Evolutionary conservation across 306 rosid species (phyloP), one percentile per base, ranked within the genome.

Genomic region (Inga laurina): DNA sequence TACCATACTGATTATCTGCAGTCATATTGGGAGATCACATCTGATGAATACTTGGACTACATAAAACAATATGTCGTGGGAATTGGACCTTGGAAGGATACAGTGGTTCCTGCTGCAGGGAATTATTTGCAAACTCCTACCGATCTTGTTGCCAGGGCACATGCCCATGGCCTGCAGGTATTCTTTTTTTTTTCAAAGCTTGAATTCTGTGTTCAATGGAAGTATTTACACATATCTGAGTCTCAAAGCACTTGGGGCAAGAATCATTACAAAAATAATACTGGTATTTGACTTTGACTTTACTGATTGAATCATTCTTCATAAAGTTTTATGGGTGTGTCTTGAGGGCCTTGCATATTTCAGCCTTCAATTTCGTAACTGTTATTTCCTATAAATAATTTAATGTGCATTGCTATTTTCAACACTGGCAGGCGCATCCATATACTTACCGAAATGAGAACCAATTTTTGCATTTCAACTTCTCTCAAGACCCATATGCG

Each of bases 21-120:
- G 94, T 82, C 94, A 7, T 92, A 88, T 70, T 87, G 89, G 90
- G 94, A 92, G 82, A 92, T 92, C 48, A 92, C 92, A 51, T 92
- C 93, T 19, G 93, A 89, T 79, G 27, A 82, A 52, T 92, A 92
- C 81, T 79, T 90, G 14, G 82, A 79, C 83, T 90, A 80, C 79
- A 90, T 92, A 59, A 90, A 84, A 46, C 72, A 90, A 27, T 91
- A 90, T 86, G 92, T 92, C 54, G 92, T 90, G 64, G 97, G 97
- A 52, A 92, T 91, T 82, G 97, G 94, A 83, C 93, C 94, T 67
- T 91, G 91, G 97, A 91, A 92, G 83, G 97, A 92, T 52, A 92
- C 94, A 12, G 80, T 92, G 35, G 97, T 92, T 34, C 90, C 97
- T 44, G 88, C 21, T 0, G 84, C 22, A 21, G 74, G 89, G 72